Conservation (phyloP, 1,284 basidiomycete genomes). For the Marasmius tenuissimus region DNA sequence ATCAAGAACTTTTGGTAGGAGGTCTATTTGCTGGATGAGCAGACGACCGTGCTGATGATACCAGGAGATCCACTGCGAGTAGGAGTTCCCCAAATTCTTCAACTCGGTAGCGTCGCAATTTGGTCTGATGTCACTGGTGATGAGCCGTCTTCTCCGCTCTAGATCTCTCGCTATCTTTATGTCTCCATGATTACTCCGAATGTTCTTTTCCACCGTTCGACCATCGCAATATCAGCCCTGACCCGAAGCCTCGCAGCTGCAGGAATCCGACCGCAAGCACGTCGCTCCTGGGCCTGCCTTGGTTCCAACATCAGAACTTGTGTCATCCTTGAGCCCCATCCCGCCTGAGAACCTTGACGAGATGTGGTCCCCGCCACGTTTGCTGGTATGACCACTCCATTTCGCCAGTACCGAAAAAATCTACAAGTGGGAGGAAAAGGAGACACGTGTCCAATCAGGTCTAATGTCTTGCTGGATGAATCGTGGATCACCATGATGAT, state of each 20-base stretch:
- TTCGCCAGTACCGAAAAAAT: not conserved
- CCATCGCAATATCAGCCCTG: not conserved
- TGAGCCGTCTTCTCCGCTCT: constrained; percentile 21
- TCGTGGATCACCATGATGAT: constrained; percentile 79
- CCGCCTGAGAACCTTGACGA: constrained; percentile 7
- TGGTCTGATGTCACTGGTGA: too few relatives aligned
- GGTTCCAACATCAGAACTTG: constrained; percentile 21
- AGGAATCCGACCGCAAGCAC: constrained; percentile 36
- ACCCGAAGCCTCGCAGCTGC: not conserved
- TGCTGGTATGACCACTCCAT: not conserved
- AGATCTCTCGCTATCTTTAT: not conserved
- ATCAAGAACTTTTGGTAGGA: too few relatives aligned
- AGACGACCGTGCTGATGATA: too few relatives aligned
- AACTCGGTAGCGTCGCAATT: too few relatives aligned
- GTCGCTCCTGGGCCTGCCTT: constrained; percentile 44
- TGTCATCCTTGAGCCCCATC: constrained; percentile 14
- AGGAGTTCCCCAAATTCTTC: too few relatives aligned
- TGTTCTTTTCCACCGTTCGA: not conserved
- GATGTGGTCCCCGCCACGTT: constrained; percentile 29
- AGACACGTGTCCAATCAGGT: constrained; percentile 17
- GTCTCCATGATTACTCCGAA: not conserved
- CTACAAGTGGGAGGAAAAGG: constrained; percentile 16
- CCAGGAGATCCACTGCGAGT: too few relatives aligned
- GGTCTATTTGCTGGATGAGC: too few relatives aligned
- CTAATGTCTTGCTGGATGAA: constrained; percentile 56